Evolutionary conservation across 2,329 filamentous ascomycete genomes (phyloP).

Genomic region (Pseudopyrenochaeta lycopersici): DNA sequence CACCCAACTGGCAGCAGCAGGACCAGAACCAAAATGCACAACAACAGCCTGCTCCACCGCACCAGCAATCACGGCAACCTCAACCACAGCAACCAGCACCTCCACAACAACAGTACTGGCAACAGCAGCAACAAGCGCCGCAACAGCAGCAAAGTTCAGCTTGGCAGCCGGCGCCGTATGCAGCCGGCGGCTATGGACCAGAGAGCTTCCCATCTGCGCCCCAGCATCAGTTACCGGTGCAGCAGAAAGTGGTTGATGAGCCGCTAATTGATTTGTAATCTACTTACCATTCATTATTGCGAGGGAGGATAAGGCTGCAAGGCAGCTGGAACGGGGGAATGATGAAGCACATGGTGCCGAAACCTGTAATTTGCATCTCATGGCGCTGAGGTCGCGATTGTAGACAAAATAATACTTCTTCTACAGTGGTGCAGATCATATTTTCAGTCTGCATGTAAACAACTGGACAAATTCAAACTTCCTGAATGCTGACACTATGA

Average conservation of each 20-base stretch:
- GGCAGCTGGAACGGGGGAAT: too few relatives aligned
- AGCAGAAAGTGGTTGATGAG: slow-evolving; percentile 71
- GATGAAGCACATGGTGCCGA: too few relatives aligned
- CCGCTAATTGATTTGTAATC: slow-evolving; percentile 78
- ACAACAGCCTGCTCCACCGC: slow-evolving; percentile 24
- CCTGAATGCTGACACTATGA: too few relatives aligned
- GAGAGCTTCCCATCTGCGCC: slow-evolving; percentile 71
- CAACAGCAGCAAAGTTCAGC: slow-evolving; percentile 43
- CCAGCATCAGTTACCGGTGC: slow-evolving; percentile 61
- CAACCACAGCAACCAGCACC: slow-evolving; percentile 9
- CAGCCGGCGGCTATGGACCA: slow-evolving; percentile 53
- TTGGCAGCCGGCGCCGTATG: slow-evolving; percentile 49
- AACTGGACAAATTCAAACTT: too few relatives aligned
- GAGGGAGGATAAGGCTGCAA: too few relatives aligned
- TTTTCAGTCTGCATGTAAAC: too few relatives aligned
- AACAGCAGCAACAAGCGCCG: slow-evolving; percentile 40
- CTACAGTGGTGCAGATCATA: too few relatives aligned
- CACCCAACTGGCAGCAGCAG: slow-evolving; percentile 31
- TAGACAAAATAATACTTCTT: too few relatives aligned
- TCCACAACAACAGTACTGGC: slow-evolving; percentile 21
- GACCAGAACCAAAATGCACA: slow-evolving; percentile 14
- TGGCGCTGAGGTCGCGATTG: too few relatives aligned
- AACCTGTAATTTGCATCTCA: too few relatives aligned
- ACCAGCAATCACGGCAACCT: slow-evolving; percentile 28
- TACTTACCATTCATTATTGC: not conserved